Conservation (phyloP, 2,329 filamentous ascomycete species). For the Fusarium liriodendri region DNA sequence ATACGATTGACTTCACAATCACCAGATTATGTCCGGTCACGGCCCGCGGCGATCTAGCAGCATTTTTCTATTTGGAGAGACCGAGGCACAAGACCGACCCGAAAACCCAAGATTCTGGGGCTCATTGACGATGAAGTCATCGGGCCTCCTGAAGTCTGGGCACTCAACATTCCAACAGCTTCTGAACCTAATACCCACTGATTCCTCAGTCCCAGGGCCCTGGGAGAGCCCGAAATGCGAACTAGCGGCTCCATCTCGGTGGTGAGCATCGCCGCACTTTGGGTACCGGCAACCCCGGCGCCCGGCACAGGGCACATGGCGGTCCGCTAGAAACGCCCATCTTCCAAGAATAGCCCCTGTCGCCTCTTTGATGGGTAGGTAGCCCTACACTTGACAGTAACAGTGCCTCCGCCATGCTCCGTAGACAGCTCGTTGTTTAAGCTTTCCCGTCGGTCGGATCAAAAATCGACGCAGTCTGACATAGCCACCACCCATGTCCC, state of each 20-base stretch:
- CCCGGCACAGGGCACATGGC: slow-evolving; percentile 35
- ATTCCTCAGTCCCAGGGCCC: slow-evolving; percentile 16
- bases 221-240: slow-evolving; percentile 24
- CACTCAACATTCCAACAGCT: slow-evolving; percentile 19
- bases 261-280: slow-evolving; percentile 28
- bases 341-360: slow-evolving; percentile 43
- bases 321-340: slow-evolving; percentile 32
- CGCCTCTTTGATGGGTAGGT: slow-evolving; percentile 14
- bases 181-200: slow-evolving; percentile 11
- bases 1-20: slow-evolving; percentile 15
- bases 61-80: slow-evolving; percentile 29
- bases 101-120: slow-evolving; percentile 10
- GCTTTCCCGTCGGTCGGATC: slow-evolving; percentile 33
- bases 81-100: slow-evolving; percentile 6
- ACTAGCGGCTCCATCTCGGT: slow-evolving; percentile 22
- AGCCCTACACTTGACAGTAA: slow-evolving; percentile 11
- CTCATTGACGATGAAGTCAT: slow-evolving; percentile 36
- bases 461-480: slow-evolving; percentile 36
- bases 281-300: slow-evolving; percentile 37
- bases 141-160: neutral
- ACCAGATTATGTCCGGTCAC: slow-evolving; percentile 14
- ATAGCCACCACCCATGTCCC: slow-evolving; percentile 31
- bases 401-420: slow-evolving; percentile 26
- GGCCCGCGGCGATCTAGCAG: slow-evolving; percentile 4
- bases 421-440: slow-evolving; percentile 22